Evolutionary conservation across 2,329 filamentous ascomycete genomes (phyloP), one percentile per base, ranked within the genome.

Genomic region (Claviceps arundinis): DNA sequence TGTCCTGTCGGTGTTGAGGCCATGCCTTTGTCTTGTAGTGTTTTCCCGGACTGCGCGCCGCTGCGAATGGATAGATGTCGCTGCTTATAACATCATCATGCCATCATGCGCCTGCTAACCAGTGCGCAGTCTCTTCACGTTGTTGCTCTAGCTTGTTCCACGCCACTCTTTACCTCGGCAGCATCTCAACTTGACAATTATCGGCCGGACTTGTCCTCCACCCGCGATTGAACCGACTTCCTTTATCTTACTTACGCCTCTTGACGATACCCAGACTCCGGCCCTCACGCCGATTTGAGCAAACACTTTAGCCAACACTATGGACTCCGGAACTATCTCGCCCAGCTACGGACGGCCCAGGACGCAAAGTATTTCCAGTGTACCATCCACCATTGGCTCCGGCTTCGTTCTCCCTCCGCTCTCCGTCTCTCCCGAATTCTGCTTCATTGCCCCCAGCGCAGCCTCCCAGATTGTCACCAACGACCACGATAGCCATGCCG

Each of bases 391-490:
- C 56, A 71, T 76, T 61, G 72, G 69, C 65, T 71, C 74, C 62
- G 76, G 76, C 61, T 69, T 85, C 48, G 74, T 80, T 66, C 79
- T 81, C 47, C 85, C 87, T 50, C 85, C 88, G 17, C 65, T 78
- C 37, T 73, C 73, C 48, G 77, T 91, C 53, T 82, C 82, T 46
- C 93, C 91, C 9, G 75, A 85, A 58, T 84, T 93, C 34, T 87
- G 83, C 17, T 98, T 94, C 69, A 90, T 98, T 61, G 90, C 91
- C 47, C 76, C 82, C 37, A 85, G 89, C 46, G 89, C 91, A 54
- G 93, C 91, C 50, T 89, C 88, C 17, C 89, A 96, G 65, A 91
- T 95, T 56, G 84, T 97, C 59, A 91, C 88, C 54, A 89, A 89
- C 63, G 85, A 94, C 63, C 85, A 93, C 68, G 87, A 91, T 62